Percentiles rank a stretch among this genome's conserved stretches.
These are phyloP conservation scores for Taiozyma sp. DNA, from an alignment of 1,139 yeast species.

Conservation along the genomic window DNA sequence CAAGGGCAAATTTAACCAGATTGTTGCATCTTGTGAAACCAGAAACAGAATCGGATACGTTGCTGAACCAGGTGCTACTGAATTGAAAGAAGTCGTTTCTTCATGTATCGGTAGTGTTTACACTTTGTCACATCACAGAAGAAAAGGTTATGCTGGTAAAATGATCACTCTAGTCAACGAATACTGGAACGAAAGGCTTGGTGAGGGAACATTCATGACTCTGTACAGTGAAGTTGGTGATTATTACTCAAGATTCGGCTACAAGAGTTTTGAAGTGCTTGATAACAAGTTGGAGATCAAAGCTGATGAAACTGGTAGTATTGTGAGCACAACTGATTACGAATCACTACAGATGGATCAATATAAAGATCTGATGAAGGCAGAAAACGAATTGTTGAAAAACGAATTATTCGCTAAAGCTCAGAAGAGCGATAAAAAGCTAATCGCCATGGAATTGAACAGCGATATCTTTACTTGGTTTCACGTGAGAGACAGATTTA, in stretches of 20 bases:
- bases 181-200: constrained; percentile 31
- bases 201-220: constrained; percentile 12
- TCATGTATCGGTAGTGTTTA: constrained; percentile 64
- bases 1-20: constrained; percentile 25
- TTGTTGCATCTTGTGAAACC: constrained; percentile 43
- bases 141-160: constrained; percentile 56
- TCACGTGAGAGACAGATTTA: constrained; percentile 35
- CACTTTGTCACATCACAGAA: constrained; percentile 51
- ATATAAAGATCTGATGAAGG: constrained; percentile 28
- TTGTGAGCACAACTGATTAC: constrained; percentile 15
- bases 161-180: constrained; percentile 42
- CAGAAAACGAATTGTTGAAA: constrained; percentile 26
- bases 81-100: constrained; percentile 31
- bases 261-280: constrained; percentile 40
- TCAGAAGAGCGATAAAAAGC: constrained; percentile 25
- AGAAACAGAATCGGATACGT: constrained; percentile 37
- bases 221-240: constrained; percentile 69
- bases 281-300: not conserved
- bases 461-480: constrained; percentile 36
- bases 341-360: constrained; percentile 28
- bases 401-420: constrained; percentile 25
- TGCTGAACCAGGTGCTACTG: constrained; percentile 20
- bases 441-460: constrained; percentile 33
- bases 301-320: not conserved
- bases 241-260: constrained; percentile 56